Base-by-base conservation (phyloP, 1,284 basidiomycete species). In the Cutaneotrichosporon sp. region DNA sequence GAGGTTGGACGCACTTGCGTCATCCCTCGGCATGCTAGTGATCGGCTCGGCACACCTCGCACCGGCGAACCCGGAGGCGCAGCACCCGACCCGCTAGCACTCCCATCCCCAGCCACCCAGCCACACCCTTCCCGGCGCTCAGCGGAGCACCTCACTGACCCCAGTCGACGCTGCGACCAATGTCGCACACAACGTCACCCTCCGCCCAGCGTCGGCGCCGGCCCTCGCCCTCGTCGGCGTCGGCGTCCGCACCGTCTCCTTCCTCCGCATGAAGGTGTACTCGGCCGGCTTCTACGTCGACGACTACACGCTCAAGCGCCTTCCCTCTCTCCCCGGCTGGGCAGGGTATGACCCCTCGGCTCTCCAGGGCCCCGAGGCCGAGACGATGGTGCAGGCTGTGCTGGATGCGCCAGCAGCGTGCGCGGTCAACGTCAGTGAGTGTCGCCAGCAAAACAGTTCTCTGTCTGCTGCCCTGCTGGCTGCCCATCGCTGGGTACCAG, bases 211-310 rank as follows among this genome's bases (percentile, higher is more conserved):
- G 9, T 62, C 67, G 1, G 45, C 60, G 6, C 69, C 70, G 2
- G 50, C 67, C 3, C 73, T 82, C 9, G 69, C 72, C 2, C 77
- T 85, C 25, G 77, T 84, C 20, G 84, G 83, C 0, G 68, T 83
- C 4, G 84, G 84, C 24, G 82, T 84, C 4, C 76, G 84, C 20
- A 83, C 81, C 16, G 83, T 85, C 25, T 82, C 81, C 2, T 84
- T 85, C 74, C 73, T 85, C 7, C 62, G 73, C 7, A 77, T 85
- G 31, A 77, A 80, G 56, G 84, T 84, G 7, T 85, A 85, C 70
- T 75, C 79, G 1, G 82, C 79, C 3, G 84, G 76, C 0, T 81
- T 84, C 58, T 84, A 84, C 68, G 70, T 82, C 18, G 81, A 81
- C 22, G 75, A 79, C 33, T 36, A 54, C 1, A 65, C 70, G 3